A percentile compares a stretch with the other conserved stretches of the same genome.
Conservation (phyloP, 129 eudicot genomes). For the Erigeron canadensis region DNA sequence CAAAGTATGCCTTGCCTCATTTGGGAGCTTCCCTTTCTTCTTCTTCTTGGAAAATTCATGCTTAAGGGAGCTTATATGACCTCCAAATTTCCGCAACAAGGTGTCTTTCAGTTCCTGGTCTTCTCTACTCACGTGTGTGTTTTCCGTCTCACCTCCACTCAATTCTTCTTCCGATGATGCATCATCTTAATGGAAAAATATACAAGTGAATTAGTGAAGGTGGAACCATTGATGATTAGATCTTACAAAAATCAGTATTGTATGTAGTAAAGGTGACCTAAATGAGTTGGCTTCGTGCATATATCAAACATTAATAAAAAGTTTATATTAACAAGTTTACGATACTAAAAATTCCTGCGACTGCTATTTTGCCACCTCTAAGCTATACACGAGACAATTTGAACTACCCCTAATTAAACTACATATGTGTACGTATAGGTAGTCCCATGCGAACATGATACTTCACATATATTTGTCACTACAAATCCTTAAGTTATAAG, state of each 20-base stretch:
- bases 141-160: constrained; percentile 67
- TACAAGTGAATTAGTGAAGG: neutral
- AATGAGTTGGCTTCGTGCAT: no score
- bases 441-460: neutral
- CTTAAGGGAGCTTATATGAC: constrained; percentile 66
- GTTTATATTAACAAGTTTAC: neutral
- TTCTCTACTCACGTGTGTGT: constrained; percentile 49
- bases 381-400: no score
- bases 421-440: neutral
- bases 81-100: constrained; percentile 64
- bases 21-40: constrained; percentile 89
- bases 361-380: no score
- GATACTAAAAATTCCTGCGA: no score
- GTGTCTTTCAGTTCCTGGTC: constrained; percentile 71
- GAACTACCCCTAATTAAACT: no score
- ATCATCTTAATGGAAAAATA: constrained; percentile 42
- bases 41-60: constrained; percentile 78
- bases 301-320: no score
- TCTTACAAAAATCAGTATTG: no score
- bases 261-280: no score
- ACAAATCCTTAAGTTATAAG: neutral
- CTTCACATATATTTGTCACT: neutral
- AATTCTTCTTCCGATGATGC: constrained; percentile 69
- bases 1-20: constrained; percentile 72
- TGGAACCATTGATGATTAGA: neutral